Evolutionary conservation across 225 moss, liverwort and hornwort genomes (phyloP), one percentile per base, ranked within the genome.

Genomic region (Sphagnum tenellum): DNA sequence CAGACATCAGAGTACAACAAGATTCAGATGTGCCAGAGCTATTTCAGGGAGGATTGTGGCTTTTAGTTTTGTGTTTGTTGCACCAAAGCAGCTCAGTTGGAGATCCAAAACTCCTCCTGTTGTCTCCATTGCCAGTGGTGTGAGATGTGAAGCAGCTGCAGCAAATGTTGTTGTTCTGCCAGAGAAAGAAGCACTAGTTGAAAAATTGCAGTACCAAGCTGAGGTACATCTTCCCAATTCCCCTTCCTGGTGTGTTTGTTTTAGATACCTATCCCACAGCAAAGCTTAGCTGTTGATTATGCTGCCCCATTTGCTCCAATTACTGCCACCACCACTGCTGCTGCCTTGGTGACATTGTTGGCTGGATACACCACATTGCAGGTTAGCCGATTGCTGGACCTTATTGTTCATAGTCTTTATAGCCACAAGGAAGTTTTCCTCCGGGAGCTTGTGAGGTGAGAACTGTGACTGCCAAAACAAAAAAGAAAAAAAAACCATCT

Each of bases 401-500:
- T 95, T 62, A 95, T 95, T 66, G 94, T 95, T 45, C 89, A 92
- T 84, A 95, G 94, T 70, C 92, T 95, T 29, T 95, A 95, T 82
- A 95, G 94, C 66, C 78, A 92, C 63, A 95, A 95, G 84, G 94
- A 95, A 67, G 88, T 95, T 8, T 95, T 95, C 48, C 70, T 95
- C 3, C 83, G 94, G 62, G 94, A 95, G 56, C 91, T 95, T 44
- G 89, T 95, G n/a, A 95, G 91, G 91, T 91, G 29, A 29, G 29
- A 29, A 29, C 29, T 29, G 29, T 29, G 29, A 29, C 29, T 29
- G 29, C 29, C 29, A 29, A 29, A n/a, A n/a, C n/a, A n/a, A n/a
- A n/a, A n/a, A n/a, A n/a, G n/a, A n/a, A n/a, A n/a, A 29, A 29
- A 29, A 0, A 29, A 29, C 29, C 29, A 29, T 29, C 29, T 29